Percentiles rank a stretch among this genome's conserved stretches.
Conservation (phyloP, 1,284 basidiomycete genomes). For the Mycosarcoma mackinlayi region DNA sequence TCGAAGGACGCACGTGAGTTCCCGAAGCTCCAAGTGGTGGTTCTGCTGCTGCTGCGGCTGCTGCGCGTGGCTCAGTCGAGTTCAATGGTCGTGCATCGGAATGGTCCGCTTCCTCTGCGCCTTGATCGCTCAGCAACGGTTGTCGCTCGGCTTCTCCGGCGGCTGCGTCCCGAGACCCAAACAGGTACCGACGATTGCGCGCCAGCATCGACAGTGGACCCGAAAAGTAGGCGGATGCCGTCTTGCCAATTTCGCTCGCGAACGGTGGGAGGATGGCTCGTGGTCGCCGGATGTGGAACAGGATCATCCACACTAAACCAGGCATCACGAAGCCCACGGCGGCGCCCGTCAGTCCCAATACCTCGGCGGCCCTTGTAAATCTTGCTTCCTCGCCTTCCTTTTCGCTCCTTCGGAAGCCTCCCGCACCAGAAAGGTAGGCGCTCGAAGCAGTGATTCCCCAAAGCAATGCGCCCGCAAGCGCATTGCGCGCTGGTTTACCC, state of each 20-base stretch:
- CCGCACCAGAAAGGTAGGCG: conserved; percentile 62
- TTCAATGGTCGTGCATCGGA: background rate
- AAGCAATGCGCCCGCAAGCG: conserved; percentile 56
- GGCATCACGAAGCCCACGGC: conserved; percentile 64
- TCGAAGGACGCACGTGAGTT: conserved; percentile 4
- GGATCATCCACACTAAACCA: conserved; percentile 62
- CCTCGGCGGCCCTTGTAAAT: conserved; percentile 58
- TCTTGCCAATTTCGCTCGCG: conserved; percentile 46
- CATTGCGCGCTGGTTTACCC: conserved; percentile 54
- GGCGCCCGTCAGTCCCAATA: conserved; percentile 61
- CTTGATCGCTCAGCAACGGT: conserved; percentile 34
- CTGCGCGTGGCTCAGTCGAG: background rate
- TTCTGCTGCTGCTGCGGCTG: background rate
- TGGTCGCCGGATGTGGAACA: conserved; percentile 62
- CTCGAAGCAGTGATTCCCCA: conserved; percentile 57
- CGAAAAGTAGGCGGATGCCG: conserved; percentile 43
- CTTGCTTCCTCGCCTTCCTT: conserved; percentile 61
- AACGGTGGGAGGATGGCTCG: conserved; percentile 60
- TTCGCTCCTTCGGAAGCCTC: conserved; percentile 55
- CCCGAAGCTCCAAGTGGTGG: background rate
- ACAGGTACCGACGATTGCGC: conserved; percentile 36
- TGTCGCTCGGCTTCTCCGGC: conserved; percentile 26
- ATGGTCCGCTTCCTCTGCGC: background rate
- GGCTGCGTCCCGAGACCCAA: conserved; percentile 28
- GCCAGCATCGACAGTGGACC: conserved; percentile 52